Conservation (phyloP, 306 rosid species). For the Trifolium pratense region DNA sequence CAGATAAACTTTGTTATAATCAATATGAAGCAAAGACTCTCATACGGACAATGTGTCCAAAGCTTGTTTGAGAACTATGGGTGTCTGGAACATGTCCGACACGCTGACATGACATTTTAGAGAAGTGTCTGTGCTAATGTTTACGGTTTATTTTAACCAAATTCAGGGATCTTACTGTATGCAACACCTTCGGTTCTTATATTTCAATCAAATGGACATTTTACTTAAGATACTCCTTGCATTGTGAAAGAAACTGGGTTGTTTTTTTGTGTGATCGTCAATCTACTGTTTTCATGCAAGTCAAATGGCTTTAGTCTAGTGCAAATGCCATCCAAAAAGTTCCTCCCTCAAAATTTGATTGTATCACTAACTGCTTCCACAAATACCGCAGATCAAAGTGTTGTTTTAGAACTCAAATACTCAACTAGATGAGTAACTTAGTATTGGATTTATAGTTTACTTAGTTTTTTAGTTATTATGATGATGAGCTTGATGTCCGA, state of each 20-base stretch:
- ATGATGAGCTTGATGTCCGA: not conserved
- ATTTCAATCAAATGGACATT: slow-evolving; percentile 1
- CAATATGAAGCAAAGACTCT: too few relatives aligned
- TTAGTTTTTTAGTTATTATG: not conserved
- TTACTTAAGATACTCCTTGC: slow-evolving; percentile 9
- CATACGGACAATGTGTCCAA: not conserved
- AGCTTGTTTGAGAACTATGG: not conserved
- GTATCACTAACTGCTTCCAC: not conserved
- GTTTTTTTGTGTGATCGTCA: not conserved
- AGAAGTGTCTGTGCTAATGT: not conserved
- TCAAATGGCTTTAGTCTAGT: not conserved
- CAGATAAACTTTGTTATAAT: not conserved
- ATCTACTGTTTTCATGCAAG: not conserved
- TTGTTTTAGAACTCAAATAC: slow-evolving; percentile 21
- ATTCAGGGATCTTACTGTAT: slow-evolving; percentile 13
- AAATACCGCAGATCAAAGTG: slow-evolving; percentile 1
- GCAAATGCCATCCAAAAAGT: not conserved
- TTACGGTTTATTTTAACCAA: not conserved
- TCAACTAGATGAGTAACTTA: not conserved
- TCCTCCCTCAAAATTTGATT: slow-evolving; percentile 3
- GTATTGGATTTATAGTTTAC: not conserved
- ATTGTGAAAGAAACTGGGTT: slow-evolving; percentile 13
- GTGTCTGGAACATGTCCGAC: not conserved
- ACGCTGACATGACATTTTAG: not conserved
- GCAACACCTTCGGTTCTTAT: slow-evolving; percentile 7